Percentiles rank a stretch among this genome's conserved stretches.
Conservation (phyloP, 1,139 yeast species). For the Tardiomyces digboiensis region DNA sequence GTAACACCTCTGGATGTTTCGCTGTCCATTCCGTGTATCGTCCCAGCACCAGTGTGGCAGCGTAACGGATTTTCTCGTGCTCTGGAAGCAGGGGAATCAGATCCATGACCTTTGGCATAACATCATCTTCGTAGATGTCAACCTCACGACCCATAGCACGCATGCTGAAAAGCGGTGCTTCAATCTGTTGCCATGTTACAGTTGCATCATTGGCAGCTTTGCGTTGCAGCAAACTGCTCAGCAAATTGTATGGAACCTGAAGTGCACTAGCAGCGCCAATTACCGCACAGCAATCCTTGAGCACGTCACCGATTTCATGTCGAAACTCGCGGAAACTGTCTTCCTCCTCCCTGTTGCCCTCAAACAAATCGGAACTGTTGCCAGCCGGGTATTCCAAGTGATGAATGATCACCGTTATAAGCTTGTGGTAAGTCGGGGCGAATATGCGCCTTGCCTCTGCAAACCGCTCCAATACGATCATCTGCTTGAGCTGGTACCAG, state of each 20-base stretch:
- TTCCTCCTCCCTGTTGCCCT: slow-evolving; percentile 68
- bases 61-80: slow-evolving; percentile 80
- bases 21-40: slow-evolving; percentile 95
- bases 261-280: slow-evolving; percentile 71
- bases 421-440: slow-evolving; percentile 49
- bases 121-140: slow-evolving; percentile 51
- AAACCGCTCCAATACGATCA: slow-evolving; percentile 53
- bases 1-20: slow-evolving; percentile 71
- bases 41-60: slow-evolving; percentile 88
- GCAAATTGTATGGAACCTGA: slow-evolving; percentile 46
- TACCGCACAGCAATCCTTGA: slow-evolving; percentile 90
- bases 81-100: slow-evolving; percentile 65
- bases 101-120: slow-evolving; percentile 74
- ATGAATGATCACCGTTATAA: slow-evolving; percentile 57
- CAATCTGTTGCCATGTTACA: slow-evolving; percentile 71
- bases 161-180: slow-evolving; percentile 83
- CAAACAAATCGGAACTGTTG: slow-evolving; percentile 35
- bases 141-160: slow-evolving; percentile 96
- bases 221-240: slow-evolving; percentile 33
- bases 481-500: slow-evolving; percentile 78
- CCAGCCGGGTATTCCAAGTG: slow-evolving; percentile 70
- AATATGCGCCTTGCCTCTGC: slow-evolving; percentile 48
- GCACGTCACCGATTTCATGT: slow-evolving; percentile 94
- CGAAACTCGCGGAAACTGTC: slow-evolving; percentile 92
- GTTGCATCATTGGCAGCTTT: slow-evolving; percentile 15